A percentile compares a stretch with the other conserved stretches of the same genome.
Conservation (phyloP, 208 protist species). For the Angomonas desouzai region DNA sequence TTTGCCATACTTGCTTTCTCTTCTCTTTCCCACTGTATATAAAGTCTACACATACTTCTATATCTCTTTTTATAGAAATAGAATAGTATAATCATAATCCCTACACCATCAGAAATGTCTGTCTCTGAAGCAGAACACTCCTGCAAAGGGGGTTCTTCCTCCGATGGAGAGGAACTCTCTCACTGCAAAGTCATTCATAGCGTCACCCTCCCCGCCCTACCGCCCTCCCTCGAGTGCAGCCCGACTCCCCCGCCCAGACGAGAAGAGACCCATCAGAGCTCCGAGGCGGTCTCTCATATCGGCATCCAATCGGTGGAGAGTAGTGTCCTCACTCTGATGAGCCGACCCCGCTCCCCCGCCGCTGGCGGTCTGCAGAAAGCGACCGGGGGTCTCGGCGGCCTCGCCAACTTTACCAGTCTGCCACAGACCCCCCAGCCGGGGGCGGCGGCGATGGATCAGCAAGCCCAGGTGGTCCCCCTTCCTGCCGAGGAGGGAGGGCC, state of each 20-base stretch:
- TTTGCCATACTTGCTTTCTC: no score
- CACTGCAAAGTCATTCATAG: not conserved
- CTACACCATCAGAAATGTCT: conserved; percentile 4
- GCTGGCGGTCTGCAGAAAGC: not conserved
- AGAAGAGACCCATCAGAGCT: not conserved
- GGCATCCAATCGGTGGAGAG: not conserved
- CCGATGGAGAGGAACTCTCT: not conserved
- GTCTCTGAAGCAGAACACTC: conserved; percentile 8
- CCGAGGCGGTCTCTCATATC: not conserved
- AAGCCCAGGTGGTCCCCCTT: not conserved
- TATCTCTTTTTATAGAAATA: conserved; percentile 3
- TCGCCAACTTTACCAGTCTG: conserved; percentile 6
- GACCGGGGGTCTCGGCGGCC: not conserved
- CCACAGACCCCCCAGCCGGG: conserved; percentile 2
- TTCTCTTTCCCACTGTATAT: no score
- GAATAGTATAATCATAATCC: no score
- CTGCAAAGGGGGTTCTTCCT: not conserved
- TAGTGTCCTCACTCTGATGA: not conserved
- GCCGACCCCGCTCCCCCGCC: not conserved
- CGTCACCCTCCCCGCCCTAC: not conserved
- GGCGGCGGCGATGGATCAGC: no score
- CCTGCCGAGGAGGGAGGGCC: not conserved
- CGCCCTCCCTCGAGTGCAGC: not conserved
- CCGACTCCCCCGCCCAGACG: not conserved
- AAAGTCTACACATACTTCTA: no score